A percentile compares a stretch with the other conserved stretches of the same genome.
Evolutionary conservation across 768 basidiomycete genomes (phyloP).

Genomic region (Mrakia gelida): DNA sequence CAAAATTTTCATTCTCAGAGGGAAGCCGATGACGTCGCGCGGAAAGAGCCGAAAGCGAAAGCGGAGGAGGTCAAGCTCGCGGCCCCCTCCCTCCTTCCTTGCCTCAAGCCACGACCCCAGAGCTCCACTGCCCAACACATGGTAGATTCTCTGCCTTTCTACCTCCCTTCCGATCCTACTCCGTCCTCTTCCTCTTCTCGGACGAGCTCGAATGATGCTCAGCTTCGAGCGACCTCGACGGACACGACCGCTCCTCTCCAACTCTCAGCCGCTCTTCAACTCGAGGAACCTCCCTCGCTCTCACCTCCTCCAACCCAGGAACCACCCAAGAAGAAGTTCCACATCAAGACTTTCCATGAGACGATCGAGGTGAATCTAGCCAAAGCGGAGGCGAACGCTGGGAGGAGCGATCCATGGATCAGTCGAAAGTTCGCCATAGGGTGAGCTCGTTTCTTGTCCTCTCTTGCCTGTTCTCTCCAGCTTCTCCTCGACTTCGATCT

Average conservation of each 20-base stretch:
- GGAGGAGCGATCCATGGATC: conserved; percentile 18
- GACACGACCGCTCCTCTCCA: background rate
- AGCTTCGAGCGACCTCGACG: background rate
- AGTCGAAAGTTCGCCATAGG: conserved; percentile 21
- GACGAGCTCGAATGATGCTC: background rate
- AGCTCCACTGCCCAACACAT: background rate
- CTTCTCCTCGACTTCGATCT: no score
- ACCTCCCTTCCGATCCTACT: background rate
- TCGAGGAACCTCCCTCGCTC: background rate
- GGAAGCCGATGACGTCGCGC: background rate
- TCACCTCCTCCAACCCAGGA: background rate
- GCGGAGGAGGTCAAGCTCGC: background rate
- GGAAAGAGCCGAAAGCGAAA: background rate
- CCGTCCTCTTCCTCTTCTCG: background rate
- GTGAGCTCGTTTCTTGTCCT: background rate
- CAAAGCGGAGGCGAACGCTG: background rate
- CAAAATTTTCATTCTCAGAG: no score
- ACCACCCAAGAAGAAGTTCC: background rate
- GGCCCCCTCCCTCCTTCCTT: background rate
- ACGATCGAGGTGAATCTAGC: background rate
- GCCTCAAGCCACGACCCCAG: background rate
- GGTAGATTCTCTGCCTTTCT: background rate
- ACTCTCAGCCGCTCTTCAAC: background rate
- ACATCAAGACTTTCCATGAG: conserved; percentile 5
- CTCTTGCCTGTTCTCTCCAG: no score